Percentiles rank a stretch among this genome's conserved stretches.
Evolutionary conservation across 164 flowering plant species (phyloP).

Genomic region (Vitis vinifera): DNA sequence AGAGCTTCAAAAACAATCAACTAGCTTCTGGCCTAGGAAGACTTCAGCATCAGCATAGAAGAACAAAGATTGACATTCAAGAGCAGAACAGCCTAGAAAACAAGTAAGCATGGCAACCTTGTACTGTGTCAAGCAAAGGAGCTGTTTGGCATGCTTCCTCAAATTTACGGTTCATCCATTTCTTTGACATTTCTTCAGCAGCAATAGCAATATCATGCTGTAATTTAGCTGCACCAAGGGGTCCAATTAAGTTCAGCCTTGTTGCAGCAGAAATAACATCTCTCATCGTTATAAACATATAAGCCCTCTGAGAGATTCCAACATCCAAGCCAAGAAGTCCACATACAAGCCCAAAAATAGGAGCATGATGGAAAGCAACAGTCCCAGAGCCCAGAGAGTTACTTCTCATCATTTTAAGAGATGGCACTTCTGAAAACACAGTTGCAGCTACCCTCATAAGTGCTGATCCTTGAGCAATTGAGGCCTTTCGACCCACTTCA

Average conservation of each 20-base stretch:
- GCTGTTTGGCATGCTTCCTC: constrained; percentile 86
- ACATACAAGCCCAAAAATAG: constrained; percentile 80
- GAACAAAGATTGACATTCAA: constrained; percentile 22
- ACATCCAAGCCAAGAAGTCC: constrained; percentile 72
- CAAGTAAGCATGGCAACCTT: constrained; percentile 87
- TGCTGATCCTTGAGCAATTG: constrained; percentile 85
- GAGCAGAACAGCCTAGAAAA: constrained; percentile 90
- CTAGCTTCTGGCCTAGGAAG: no score
- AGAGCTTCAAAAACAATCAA: no score
- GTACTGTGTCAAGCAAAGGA: constrained; percentile 82
- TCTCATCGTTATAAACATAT: constrained; percentile 87
- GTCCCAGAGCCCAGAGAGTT: constrained; percentile 32
- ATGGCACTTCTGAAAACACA: constrained; percentile 64
- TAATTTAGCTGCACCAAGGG: constrained; percentile 76
- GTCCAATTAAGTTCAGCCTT: constrained; percentile 88
- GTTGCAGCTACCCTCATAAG: constrained; percentile 80
- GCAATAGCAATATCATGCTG: constrained; percentile 75
- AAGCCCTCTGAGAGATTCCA: constrained; percentile 69
- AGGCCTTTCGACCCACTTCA: constrained; percentile 80
- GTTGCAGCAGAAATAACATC: constrained; percentile 94
- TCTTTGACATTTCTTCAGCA: constrained; percentile 65
- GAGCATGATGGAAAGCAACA: constrained; percentile 81
- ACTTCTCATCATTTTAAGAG: constrained; percentile 67
- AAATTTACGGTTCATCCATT: constrained; percentile 66
- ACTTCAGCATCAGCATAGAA: no score